Evolutionary conservation across 352 stramenopile genomes (phyloP).

Genomic region (Pythium dissotocum): DNA sequence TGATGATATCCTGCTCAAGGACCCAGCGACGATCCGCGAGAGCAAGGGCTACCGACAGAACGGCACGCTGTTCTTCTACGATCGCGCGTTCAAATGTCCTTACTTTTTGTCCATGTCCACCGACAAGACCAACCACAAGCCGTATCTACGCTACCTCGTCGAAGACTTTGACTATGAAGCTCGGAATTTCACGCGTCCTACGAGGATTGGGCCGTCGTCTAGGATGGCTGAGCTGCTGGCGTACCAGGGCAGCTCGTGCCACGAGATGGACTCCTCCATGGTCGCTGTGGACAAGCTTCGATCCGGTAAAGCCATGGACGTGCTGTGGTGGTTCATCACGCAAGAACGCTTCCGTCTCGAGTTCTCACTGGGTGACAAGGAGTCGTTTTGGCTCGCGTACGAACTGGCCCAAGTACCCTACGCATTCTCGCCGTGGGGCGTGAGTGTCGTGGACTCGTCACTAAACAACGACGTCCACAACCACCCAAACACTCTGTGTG

Average conservation of each 20-base stretch:
- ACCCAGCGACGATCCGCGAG: too few relatives aligned
- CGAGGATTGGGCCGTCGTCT: too few relatives aligned
- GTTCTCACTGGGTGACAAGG: slow-evolving; percentile 53
- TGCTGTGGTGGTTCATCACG: slow-evolving; percentile 53
- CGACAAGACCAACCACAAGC: too few relatives aligned
- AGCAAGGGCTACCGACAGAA: too few relatives aligned
- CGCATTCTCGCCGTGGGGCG: slow-evolving; percentile 66
- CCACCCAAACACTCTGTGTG: slow-evolving; percentile 61
- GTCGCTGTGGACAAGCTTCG: slow-evolving; percentile 46
- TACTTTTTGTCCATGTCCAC: too few relatives aligned
- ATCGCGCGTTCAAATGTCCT: too few relatives aligned
- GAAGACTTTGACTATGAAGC: too few relatives aligned
- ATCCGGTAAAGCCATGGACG: slow-evolving; percentile 32
- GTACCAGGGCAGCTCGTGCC: not conserved
- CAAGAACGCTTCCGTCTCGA: slow-evolving; percentile 20
- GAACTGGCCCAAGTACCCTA: slow-evolving; percentile 56
- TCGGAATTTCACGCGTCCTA: too few relatives aligned
- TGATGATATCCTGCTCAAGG: too few relatives aligned
- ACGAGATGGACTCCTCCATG: slow-evolving; percentile 59
- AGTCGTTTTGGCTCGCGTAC: slow-evolving; percentile 74
- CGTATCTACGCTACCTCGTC: too few relatives aligned
- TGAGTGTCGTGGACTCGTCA: slow-evolving; percentile 41
- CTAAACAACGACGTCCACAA: slow-evolving; percentile 54
- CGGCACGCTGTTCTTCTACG: too few relatives aligned
- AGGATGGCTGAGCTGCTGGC: too few relatives aligned